Percentiles rank a stretch among this genome's conserved stretches.
phyloP scores from a whole-genome alignment of 1,284 basidiomycete species.

The Irpex sp. region DNA sequence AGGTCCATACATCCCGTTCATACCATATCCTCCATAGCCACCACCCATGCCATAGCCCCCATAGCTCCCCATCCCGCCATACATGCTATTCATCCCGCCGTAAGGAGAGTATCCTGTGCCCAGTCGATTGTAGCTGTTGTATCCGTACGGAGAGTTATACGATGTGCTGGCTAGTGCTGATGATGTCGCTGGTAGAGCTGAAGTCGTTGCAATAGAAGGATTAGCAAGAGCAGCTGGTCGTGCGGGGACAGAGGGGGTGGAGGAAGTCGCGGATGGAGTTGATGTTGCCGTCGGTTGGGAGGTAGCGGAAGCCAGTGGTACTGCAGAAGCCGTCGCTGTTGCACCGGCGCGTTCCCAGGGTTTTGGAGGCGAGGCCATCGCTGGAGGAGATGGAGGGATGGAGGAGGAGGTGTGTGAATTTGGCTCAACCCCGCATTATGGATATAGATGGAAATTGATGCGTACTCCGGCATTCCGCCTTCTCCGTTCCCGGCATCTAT shows the following conservation, averaged over 20 bases:
- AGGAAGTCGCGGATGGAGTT: constrained; percentile 32
- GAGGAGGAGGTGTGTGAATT: constrained; percentile 1
- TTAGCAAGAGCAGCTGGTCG: constrained; percentile 48
- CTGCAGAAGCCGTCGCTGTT: constrained; percentile 37
- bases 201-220: constrained; percentile 25
- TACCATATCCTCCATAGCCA: constrained; percentile 40
- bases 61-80: constrained; percentile 46
- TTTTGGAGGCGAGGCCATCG: constrained; percentile 86
- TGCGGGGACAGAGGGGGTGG: constrained; percentile 41
- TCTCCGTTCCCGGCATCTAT: background rate
- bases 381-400: constrained; percentile 9
- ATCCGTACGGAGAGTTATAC: constrained; percentile 46
- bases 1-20: constrained; percentile 45
- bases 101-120: constrained; percentile 51
- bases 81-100: constrained; percentile 44
- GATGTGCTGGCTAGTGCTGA: constrained; percentile 25
- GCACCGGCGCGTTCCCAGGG: constrained; percentile 81
- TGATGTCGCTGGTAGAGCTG: constrained; percentile 26
- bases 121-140: constrained; percentile 55
- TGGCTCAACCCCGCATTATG: background rate
- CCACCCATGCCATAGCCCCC: constrained; percentile 38
- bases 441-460: background rate
- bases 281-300: constrained; percentile 30
- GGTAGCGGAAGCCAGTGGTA: no score
- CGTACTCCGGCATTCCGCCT: background rate